Base-by-base conservation (phyloP, 176 grass and related monocot species). In the Thalia dealbata region DNA sequence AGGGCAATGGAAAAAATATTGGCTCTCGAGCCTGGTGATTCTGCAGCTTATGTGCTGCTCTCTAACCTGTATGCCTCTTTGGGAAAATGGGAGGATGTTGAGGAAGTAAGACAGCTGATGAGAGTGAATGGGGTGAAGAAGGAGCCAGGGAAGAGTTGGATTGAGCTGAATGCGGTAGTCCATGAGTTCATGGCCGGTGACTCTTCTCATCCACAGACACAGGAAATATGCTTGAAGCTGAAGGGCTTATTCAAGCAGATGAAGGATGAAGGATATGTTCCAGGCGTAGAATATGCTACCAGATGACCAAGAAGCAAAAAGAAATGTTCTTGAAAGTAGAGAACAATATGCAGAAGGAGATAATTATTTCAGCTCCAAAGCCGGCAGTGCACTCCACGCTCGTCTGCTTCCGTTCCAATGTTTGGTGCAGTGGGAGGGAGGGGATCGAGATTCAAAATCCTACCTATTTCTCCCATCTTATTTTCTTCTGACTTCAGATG, bases 31-130 rank as follows among this genome's bases (percentile, higher is more conserved):
- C 67, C 77, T 51, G 14, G 67, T 60, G 77, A 79, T 50, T 79
- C 77, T 48, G 77, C 77, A 50, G 77, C 77, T 61, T 79, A 79
- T 71, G 67, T 79, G 55, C 43, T 79, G 23, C 67, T 79, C 6
- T 79, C 77, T 9, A 70, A 79, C 52, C 27, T 79, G 42, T 79
- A 71, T 50, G 67, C 77, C 58, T 52, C 77, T 14, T 46, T 50
- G n/a, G 67, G 67, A 24, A 61, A 71, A 15, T 79, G 77, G 77
- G 52, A 71, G 30, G 54, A 55, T 18, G 77, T 79, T 43, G 56
- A 27, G 25, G 67, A 71, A 79, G 67, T 79, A 14, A 71, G 77
- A 50, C 52, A 79, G 50, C 6, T 30, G 35, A 79, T 79, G 77
- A 62, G 35, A 61, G 55, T 43, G 22, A 63, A 71, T 48, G 67